phyloP scores from a whole-genome alignment of 2,329 filamentous ascomycete genomes.

The Alternaria sp. region DNA sequence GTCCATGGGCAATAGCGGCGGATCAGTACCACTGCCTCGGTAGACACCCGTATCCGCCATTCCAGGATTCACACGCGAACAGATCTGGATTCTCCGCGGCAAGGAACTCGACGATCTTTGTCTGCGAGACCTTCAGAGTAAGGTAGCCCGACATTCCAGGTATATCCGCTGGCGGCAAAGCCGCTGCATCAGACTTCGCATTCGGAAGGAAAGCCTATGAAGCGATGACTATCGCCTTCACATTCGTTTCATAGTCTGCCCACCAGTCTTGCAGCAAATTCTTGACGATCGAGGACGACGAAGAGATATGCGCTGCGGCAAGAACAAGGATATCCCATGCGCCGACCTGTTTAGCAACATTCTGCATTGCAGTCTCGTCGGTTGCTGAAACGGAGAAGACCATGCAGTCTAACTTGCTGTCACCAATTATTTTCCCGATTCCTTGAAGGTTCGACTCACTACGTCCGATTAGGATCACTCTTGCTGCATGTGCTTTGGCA shows the following conservation, averaged over 20 bases:
- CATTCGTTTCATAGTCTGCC: slow-evolving; percentile 26
- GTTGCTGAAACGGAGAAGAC: slow-evolving; percentile 25
- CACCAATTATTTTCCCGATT: slow-evolving; percentile 40
- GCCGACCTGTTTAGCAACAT: slow-evolving; percentile 18
- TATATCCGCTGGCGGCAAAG: background rate
- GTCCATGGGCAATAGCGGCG: background rate
- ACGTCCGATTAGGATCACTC: slow-evolving; percentile 54
- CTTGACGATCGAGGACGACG: slow-evolving; percentile 9
- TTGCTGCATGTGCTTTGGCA: slow-evolving; percentile 52
- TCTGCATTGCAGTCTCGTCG: slow-evolving; percentile 11
- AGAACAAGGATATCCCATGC: slow-evolving; percentile 30
- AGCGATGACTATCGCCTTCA: slow-evolving; percentile 24
- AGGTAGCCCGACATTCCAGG: background rate
- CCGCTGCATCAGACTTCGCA: background rate
- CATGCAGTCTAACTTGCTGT: slow-evolving; percentile 13
- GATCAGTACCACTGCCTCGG: background rate
- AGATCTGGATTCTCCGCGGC: background rate
- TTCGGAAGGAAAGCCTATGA: slow-evolving; percentile 4
- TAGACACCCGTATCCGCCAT: background rate
- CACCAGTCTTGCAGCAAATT: slow-evolving; percentile 23
- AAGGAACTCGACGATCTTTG: background rate
- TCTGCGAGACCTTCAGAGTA: background rate
- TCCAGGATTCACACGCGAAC: background rate
- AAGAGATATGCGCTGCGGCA: slow-evolving; percentile 19
- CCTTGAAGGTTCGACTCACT: slow-evolving; percentile 40